A percentile compares a stretch with the other conserved stretches of the same genome.
phyloP scores from a whole-genome alignment of 2,329 filamentous ascomycete genomes.

The Mollisiaceae sp. region DNA sequence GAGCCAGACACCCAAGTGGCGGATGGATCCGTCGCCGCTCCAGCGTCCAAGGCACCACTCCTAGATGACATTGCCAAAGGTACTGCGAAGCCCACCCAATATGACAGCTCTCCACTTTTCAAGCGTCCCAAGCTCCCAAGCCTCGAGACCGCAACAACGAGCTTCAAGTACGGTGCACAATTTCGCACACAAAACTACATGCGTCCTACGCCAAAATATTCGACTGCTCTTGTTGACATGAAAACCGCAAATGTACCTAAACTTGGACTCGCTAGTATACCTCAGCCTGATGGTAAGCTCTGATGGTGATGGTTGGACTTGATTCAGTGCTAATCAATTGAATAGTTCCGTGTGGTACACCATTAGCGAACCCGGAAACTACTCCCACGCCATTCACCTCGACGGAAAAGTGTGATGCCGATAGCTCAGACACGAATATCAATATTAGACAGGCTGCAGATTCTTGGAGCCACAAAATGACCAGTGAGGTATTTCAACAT shows the following conservation, averaged over 20 bases:
- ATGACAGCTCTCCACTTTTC: not conserved
- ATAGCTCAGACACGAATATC: not conserved
- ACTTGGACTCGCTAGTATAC: not conserved
- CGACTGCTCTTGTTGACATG: not conserved
- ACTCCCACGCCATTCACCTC: not conserved
- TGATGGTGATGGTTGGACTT: too few relatives aligned
- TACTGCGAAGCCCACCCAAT: not conserved
- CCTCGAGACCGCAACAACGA: not conserved
- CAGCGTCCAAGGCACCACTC: not conserved
- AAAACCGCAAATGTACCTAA: not conserved
- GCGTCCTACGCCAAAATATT: not conserved
- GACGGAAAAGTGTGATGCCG: not conserved
- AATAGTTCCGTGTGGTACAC: not conserved
- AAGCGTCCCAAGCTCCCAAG: not conserved
- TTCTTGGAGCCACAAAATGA: not conserved
- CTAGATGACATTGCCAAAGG: not conserved
- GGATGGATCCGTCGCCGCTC: constrained; percentile 8
- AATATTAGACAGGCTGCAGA: not conserved
- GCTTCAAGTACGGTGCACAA: not conserved
- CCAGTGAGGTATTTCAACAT: not conserved
- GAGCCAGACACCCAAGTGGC: constrained; percentile 22
- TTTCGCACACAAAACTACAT: not conserved
- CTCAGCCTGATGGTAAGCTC: too few relatives aligned
- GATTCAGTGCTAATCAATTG: too few relatives aligned
- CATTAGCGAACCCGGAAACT: not conserved